Percentiles rank a stretch among this genome's conserved stretches.
phyloP scores from a whole-genome alignment of 176 grass and related monocot genomes.

The Luzula sylvatica region DNA sequence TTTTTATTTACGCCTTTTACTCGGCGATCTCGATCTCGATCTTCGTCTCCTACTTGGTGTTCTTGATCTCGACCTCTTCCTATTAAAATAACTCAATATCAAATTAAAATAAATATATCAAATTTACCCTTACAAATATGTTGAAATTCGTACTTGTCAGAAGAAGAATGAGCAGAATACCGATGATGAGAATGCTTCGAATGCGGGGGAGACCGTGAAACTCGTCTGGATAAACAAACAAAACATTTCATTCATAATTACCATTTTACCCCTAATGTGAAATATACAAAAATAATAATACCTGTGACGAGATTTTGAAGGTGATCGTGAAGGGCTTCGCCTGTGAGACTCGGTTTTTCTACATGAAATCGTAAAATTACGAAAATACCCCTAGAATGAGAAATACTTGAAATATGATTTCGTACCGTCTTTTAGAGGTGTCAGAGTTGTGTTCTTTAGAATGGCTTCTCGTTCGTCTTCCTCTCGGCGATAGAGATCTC shows the following conservation, averaged over 20 bases:
- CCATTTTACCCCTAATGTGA: background rate
- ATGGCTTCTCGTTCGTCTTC: conserved; percentile 12
- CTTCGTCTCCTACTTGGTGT: conserved; percentile 17
- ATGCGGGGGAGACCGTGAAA: conserved; percentile 19
- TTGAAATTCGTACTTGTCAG: conserved; percentile 9
- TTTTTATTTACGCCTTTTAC: conserved; percentile 11
- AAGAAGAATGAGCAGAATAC: conserved; percentile 19
- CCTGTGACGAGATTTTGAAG: conserved; percentile 18
- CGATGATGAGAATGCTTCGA: conserved; percentile 19
- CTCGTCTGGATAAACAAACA: conserved; percentile 22
- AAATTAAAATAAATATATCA: background rate
- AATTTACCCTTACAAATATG: no score
- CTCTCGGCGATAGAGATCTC: conserved; percentile 14
- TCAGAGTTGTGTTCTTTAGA: conserved; percentile 13
- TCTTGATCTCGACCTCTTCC: conserved; percentile 17
- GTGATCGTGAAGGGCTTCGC: conserved; percentile 20
- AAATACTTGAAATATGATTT: background rate
- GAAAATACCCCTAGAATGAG: background rate
- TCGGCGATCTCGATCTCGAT: conserved; percentile 20
- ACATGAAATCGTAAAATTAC: background rate
- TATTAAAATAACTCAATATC: conserved; percentile 5
- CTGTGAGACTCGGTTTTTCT: conserved; percentile 7
- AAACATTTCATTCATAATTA: no score
- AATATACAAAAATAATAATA: background rate
- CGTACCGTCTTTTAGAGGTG: conserved; percentile 14